Conservation (phyloP, 768 basidiomycete species). For the Lactifluus echinatus region DNA sequence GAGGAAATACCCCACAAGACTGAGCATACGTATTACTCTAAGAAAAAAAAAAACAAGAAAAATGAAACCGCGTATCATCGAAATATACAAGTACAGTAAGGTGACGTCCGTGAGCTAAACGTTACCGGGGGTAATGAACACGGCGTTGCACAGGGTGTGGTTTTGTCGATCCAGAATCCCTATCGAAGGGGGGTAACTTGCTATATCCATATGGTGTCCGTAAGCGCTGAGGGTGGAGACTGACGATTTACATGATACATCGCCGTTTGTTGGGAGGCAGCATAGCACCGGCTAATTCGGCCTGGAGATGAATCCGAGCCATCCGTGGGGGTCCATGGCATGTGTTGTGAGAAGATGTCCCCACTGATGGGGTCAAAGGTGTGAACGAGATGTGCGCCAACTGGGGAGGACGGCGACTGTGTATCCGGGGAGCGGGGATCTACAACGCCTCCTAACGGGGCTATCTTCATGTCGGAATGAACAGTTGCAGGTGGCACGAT, state of each 20-base stretch:
- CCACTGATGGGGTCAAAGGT: conserved; percentile 2
- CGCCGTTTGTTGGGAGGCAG: not conserved
- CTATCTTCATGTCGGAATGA: not conserved
- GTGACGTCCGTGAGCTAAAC: not conserved
- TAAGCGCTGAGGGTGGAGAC: conserved; percentile 1
- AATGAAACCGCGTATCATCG: not conserved
- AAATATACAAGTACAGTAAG: not conserved
- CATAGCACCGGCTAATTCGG: not conserved
- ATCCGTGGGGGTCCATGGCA: not conserved
- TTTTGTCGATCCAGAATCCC: not conserved
- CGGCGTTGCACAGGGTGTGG: not conserved
- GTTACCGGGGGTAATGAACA: not conserved
- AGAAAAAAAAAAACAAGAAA: not conserved
- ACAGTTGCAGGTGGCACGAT: not conserved
- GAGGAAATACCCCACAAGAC: not conserved
- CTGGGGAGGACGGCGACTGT: not conserved
- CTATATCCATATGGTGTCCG: conserved; percentile 5
- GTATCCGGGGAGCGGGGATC: not conserved
- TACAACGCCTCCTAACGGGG: not conserved
- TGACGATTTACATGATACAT: not conserved
- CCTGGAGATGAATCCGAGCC: not conserved
- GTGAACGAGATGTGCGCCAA: not conserved
- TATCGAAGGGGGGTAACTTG: not conserved
- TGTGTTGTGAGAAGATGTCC: not conserved
- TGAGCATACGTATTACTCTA: conserved; percentile 1